These are phyloP conservation scores for Syncephalastrum contaminatum DNA, from an alignment of 371 early-diverging fungal species.

Conservation along the genomic window DNA sequence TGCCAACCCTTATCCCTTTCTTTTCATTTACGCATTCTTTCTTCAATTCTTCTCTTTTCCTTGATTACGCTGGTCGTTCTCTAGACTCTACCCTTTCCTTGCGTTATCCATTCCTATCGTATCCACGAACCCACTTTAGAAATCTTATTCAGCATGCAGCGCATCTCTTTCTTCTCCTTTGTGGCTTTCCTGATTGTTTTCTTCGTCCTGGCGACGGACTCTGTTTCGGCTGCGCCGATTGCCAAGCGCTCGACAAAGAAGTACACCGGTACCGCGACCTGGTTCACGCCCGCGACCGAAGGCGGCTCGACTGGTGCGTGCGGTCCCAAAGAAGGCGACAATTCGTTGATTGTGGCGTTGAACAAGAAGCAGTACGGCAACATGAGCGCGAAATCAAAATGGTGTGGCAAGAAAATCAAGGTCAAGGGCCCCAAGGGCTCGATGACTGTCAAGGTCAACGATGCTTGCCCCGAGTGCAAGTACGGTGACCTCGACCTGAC, in stretches of 20 bases:
- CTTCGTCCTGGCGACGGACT: constrained; percentile 3
- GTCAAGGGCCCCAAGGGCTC: constrained; percentile 21
- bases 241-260: constrained; percentile 10
- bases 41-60: constrained; percentile 17
- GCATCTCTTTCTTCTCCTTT: constrained; percentile 4
- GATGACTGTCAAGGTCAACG: constrained; percentile 15
- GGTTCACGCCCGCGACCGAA: constrained; percentile 19
- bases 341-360: constrained; percentile 26
- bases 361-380: constrained; percentile 24
- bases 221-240: constrained; percentile 12
- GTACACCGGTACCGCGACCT: constrained; percentile 24
- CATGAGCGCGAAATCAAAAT: constrained; percentile 19
- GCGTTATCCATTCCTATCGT: constrained; percentile 2
- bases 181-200: not conserved
- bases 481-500: constrained; percentile 24
- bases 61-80: constrained; percentile 23
- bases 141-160: constrained; percentile 5
- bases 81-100: constrained; percentile 8
- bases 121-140: constrained; percentile 6
- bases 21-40: constrained; percentile 1
- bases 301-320: constrained; percentile 28
- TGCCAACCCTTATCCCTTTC: not conserved
- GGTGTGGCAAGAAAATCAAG: constrained; percentile 24
- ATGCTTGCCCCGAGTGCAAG: constrained; percentile 21
- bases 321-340: constrained; percentile 22